Evolutionary conservation across 108 stramenopile genomes (phyloP).

Genomic region (Nitzschia sp.): DNA sequence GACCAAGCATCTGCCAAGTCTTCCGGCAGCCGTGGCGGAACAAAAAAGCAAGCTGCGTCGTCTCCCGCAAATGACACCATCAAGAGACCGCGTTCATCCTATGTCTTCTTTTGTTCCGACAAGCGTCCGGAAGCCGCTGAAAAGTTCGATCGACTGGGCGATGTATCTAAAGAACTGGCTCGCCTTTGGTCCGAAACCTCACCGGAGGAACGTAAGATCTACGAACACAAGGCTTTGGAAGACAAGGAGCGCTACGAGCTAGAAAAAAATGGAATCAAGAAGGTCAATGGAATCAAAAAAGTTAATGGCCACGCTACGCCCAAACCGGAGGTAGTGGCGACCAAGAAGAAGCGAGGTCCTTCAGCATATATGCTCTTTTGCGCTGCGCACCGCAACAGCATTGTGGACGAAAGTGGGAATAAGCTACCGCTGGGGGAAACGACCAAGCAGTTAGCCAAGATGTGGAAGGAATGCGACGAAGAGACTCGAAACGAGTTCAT

Average conservation of each 20-base stretch:
- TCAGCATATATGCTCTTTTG: constrained; percentile 62
- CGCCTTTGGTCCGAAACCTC: constrained; percentile 42
- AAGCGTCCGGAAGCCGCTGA: constrained; percentile 53
- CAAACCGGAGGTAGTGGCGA: neutral
- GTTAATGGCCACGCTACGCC: constrained; percentile 5
- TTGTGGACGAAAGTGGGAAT: constrained; percentile 42
- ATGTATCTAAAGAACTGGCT: constrained; percentile 58
- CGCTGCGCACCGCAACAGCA: constrained; percentile 26
- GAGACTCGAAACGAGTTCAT: constrained; percentile 12
- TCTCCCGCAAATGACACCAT: constrained; percentile 1
- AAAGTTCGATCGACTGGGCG: constrained; percentile 37
- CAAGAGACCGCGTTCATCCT: constrained; percentile 47
- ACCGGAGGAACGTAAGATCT: constrained; percentile 25
- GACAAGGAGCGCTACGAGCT: constrained; percentile 37
- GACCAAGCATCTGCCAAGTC: neutral
- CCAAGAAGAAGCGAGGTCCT: constrained; percentile 25
- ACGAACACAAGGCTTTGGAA: constrained; percentile 32
- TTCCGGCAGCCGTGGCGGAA: neutral
- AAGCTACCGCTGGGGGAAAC: constrained; percentile 48
- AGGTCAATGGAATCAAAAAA: neutral
- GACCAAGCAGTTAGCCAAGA: constrained; percentile 43
- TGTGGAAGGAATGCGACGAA: constrained; percentile 49
- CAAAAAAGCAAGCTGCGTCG: neutral
- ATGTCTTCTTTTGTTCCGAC: constrained; percentile 48
- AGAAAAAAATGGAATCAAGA: constrained; percentile 15